Evolutionary conservation across 2,329 filamentous ascomycete genomes (phyloP).

Genomic region (Neopestalotiopsis clavispora): DNA sequence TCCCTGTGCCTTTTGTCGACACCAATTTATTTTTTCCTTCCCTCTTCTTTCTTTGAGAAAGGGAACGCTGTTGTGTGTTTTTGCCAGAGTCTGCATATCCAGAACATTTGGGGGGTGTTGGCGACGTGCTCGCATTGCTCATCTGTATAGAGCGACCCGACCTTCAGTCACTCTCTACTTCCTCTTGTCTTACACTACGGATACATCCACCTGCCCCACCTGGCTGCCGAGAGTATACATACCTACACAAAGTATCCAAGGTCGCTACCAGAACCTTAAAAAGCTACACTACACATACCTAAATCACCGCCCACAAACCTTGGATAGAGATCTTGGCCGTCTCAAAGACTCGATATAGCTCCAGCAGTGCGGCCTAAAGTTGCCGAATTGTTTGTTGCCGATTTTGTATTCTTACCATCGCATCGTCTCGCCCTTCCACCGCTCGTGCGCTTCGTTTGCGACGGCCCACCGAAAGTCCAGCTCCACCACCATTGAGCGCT

Average conservation of each 20-base stretch:
- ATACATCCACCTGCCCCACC: slow-evolving; percentile 6
- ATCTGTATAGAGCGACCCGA: background rate
- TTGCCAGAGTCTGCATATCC: background rate
- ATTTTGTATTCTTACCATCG: background rate
- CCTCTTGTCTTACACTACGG: background rate
- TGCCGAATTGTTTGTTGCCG: background rate
- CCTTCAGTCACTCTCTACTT: background rate
- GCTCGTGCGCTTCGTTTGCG: background rate
- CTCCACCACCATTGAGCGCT: background rate
- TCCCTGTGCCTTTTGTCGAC: background rate
- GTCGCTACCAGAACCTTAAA: slow-evolving; percentile 2
- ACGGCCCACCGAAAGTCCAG: background rate
- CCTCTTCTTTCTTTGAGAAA: background rate
- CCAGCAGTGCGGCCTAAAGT: background rate
- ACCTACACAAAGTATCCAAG: background rate
- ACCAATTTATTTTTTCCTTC: background rate
- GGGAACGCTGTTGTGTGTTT: background rate
- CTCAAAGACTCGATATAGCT: background rate
- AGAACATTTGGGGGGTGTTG: background rate
- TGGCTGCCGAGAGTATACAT: background rate
- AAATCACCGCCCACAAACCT: background rate
- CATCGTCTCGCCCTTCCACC: background rate
- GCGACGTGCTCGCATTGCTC: background rate
- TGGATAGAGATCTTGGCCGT: background rate
- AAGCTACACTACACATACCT: background rate